Evolutionary conservation across 345 rosid genomes (phyloP).

Genomic region (Chamaenerion angustifolium): DNA sequence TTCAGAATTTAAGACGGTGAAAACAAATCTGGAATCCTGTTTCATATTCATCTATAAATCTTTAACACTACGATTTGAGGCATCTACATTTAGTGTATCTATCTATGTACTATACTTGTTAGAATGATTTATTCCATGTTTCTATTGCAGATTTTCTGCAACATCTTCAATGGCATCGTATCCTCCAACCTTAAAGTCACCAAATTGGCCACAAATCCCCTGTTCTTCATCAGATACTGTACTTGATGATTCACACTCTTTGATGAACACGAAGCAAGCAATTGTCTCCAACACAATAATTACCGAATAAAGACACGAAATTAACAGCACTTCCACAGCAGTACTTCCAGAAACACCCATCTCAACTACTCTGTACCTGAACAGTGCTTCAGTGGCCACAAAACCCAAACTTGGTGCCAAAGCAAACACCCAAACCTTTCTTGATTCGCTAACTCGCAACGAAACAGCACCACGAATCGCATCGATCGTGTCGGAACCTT

Average conservation of each 20-base stretch:
- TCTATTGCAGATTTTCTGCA: no score
- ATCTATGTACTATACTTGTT: no score
- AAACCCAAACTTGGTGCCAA: conserved; percentile 19
- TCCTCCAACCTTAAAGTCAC: no score
- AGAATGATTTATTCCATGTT: no score
- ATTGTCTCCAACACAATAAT: conserved; percentile 27
- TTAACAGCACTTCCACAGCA: conserved; percentile 18
- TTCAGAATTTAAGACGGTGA: no score
- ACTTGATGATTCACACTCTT: conserved; percentile 5
- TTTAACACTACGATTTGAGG: no score
- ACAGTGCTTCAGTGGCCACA: conserved; percentile 19
- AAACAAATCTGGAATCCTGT: no score
- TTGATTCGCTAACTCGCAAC: conserved; percentile 10
- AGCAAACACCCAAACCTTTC: conserved; percentile 13
- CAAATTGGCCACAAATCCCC: no score
- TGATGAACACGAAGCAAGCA: conserved; percentile 17
- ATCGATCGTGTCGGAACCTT: conserved; percentile 5
- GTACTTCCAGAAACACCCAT: background rate
- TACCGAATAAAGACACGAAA: conserved; percentile 22
- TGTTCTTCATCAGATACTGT: background rate
- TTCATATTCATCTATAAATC: no score
- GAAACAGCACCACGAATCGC: conserved; percentile 17
- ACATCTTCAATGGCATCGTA: no score
- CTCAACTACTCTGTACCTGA: conserved; percentile 14
- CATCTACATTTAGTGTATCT: no score